These are phyloP conservation scores for Chenopodium berlandieri DNA, from an alignment of 148 eudicot genomes.

Conservation along the genomic window DNA sequence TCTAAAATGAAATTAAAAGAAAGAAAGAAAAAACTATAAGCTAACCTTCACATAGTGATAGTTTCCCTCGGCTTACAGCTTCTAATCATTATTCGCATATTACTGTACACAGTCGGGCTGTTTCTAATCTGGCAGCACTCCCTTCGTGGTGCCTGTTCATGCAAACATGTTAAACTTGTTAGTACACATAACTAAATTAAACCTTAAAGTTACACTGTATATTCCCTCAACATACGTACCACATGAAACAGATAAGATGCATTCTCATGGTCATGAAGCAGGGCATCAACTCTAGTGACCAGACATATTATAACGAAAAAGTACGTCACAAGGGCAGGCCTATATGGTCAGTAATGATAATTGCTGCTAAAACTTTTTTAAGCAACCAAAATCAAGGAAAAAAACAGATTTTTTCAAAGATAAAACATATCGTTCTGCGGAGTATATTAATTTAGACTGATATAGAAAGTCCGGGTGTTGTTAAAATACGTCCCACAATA, in stretches of 20 bases:
- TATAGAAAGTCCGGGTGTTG: no score
- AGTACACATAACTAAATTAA: neutral
- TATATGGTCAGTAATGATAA: neutral
- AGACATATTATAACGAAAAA: neutral
- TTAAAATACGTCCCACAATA: no score
- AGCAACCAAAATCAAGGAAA: no score
- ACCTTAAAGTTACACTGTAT: neutral
- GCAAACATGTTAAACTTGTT: conserved; percentile 5
- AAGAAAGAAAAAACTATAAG: neutral
- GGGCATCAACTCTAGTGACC: neutral
- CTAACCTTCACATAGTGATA: conserved; percentile 35
- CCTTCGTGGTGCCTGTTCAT: conserved; percentile 57
- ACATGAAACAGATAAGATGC: neutral
- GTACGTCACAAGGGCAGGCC: neutral
- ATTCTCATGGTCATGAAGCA: neutral
- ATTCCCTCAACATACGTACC: neutral
- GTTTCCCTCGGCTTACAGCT: conserved; percentile 51
- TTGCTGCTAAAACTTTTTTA: neutral
- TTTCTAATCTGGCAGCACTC: conserved; percentile 61
- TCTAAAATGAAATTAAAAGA: neutral
- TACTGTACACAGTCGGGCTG: conserved; percentile 27
- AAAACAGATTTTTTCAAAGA: no score
- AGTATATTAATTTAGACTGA: no score
- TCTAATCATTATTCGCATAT: conserved; percentile 52
- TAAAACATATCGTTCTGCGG: no score